Evolutionary conservation across 1,284 basidiomycete species (phyloP), one percentile per base, ranked within the genome.

Genomic region (Sanghuangporus weigelae): DNA sequence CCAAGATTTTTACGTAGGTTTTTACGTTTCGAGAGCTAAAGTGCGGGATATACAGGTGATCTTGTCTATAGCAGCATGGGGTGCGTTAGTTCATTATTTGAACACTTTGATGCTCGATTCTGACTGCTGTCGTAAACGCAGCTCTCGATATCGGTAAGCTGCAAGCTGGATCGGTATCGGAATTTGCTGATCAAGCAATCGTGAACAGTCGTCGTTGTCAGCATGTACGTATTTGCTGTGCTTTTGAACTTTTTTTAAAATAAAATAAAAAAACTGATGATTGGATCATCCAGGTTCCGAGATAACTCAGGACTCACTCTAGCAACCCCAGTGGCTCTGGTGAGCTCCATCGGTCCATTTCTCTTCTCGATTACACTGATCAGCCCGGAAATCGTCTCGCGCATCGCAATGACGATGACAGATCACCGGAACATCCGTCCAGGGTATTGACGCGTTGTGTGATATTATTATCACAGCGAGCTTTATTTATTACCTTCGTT

Each of bases 381-480:
- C 3, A 42, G 1, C 10, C 11, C 40, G 11, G 40, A 42, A 12
- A 12, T 12, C 8, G 44, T 19, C 8, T 46, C 21, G 4, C 6
- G 16, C 16, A 46, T 46, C 16, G 1, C 44, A 19, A 14, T 46
- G 7, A 16, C 21, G 1, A 14, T 46, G n/a, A 19, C 8, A 59
- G 57, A 36, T 59, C 14, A 19, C 44, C 0, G 57, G 57, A n/a
- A 59, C 42, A 10, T 11, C 36, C 1, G 57, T 59, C 2, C 57
- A 59, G 26, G 57, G 44, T 10, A 21, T 59, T 19, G 57, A 59
- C 19, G 57, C 57, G 14, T 44, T 59, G 11, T 49, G 44, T 35
- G 57, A 59, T 44, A 59, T 59, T 7, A 44, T 59, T 31, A 59
- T 59, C 40, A 59, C 44, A 11, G 40, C 46, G 14, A 44, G 57